Conservation (phyloP, 352 stramenopile species). For the Globisporangium heterothallicum region DNA sequence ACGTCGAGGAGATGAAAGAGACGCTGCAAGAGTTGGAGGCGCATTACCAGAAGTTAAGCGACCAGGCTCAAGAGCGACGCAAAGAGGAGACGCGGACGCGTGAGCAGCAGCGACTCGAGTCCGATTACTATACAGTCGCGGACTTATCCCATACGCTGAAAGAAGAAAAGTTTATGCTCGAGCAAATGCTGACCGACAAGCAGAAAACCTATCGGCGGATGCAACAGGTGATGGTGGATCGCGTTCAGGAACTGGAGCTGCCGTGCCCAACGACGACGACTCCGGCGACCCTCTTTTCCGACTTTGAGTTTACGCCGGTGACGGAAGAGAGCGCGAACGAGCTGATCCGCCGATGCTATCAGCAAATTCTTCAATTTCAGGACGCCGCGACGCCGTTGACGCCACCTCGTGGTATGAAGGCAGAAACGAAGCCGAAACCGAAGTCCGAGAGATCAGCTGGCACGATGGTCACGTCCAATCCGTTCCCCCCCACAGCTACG, state of each 20-base stretch:
- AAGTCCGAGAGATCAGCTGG: background rate
- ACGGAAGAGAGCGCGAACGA: slow-evolving; percentile 49
- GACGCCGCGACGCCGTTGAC: slow-evolving; percentile 35
- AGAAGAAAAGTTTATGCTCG: slow-evolving; percentile 58
- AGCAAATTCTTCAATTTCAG: slow-evolving; percentile 48
- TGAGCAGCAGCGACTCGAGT: slow-evolving; percentile 19
- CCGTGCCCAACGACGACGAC: slow-evolving; percentile 26
- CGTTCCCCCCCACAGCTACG: slow-evolving; percentile 40
- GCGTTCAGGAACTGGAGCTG: slow-evolving; percentile 42
- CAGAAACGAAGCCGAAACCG: background rate
- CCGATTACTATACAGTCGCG: slow-evolving; percentile 45
- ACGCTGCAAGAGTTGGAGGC: slow-evolving; percentile 39
- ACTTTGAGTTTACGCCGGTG: slow-evolving; percentile 49
- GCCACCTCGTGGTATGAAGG: slow-evolving; percentile 16
- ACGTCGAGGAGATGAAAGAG: slow-evolving; percentile 44
- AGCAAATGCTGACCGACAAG: slow-evolving; percentile 20
- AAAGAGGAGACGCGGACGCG: background rate
- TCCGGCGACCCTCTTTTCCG: slow-evolving; percentile 22
- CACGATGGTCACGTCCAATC: slow-evolving; percentile 8
- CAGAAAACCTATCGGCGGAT: slow-evolving; percentile 19
- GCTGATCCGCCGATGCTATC: slow-evolving; percentile 48
- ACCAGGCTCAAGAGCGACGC: slow-evolving; percentile 24
- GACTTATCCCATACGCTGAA: slow-evolving; percentile 51
- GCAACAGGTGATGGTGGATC: slow-evolving; percentile 24
- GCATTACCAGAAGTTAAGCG: slow-evolving; percentile 37